Conservation (phyloP, 1,139 yeast genomes). For the Pichia sp. region DNA sequence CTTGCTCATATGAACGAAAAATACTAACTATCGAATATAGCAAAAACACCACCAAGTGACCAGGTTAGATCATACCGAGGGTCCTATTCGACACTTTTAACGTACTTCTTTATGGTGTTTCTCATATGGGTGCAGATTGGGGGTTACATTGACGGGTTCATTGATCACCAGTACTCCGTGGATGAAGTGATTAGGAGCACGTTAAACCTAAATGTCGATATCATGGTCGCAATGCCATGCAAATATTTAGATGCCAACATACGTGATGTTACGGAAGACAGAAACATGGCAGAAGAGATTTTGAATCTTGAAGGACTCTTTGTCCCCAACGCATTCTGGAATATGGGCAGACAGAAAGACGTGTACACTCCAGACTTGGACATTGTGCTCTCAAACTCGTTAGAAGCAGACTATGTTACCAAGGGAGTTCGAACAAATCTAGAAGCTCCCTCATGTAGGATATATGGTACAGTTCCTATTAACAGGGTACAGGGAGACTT, state of each 20-base stretch:
- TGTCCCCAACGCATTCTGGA: conserved; percentile 42
- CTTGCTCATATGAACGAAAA: background rate
- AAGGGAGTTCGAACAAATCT: conserved; percentile 41
- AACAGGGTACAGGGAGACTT: conserved; percentile 84
- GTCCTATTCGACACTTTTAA: conserved; percentile 66
- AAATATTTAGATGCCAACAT: conserved; percentile 70
- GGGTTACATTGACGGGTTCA: conserved; percentile 76
- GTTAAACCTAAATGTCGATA: conserved; percentile 70
- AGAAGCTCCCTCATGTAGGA: conserved; percentile 78
- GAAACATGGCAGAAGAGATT: conserved; percentile 71
- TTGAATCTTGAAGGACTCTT: conserved; percentile 62
- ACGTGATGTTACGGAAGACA: conserved; percentile 72
- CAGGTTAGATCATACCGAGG: conserved; percentile 73
- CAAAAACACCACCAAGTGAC: conserved; percentile 78
- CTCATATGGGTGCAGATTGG: conserved; percentile 86
- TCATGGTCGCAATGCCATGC: conserved; percentile 84
- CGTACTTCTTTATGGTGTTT: conserved; percentile 58
- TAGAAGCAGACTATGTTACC: conserved; percentile 57
- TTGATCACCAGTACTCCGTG: conserved; percentile 74
- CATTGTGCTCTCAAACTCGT: conserved; percentile 58
- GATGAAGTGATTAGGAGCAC: conserved; percentile 58
- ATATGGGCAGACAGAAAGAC: conserved; percentile 42
- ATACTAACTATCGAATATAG: conserved; percentile 29
- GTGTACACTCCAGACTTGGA: conserved; percentile 65
- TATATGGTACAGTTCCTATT: conserved; percentile 82